Conservation (phyloP, 2,329 filamentous ascomycete genomes). For the Orbilia blumenaviensis region DNA sequence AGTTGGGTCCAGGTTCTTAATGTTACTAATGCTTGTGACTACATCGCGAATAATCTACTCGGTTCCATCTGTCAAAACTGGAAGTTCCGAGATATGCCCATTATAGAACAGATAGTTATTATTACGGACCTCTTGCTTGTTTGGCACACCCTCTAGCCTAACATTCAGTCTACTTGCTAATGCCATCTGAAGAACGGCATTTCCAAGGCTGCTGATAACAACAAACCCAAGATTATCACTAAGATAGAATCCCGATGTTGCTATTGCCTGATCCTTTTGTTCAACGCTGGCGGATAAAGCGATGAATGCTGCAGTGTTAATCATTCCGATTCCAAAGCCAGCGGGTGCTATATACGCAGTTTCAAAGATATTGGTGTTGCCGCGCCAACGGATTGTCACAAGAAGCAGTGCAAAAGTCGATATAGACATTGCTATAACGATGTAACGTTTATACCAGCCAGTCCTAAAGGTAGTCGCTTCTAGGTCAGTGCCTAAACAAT, state of each 20-base stretch:
- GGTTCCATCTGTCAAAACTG: not conserved
- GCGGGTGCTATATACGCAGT: slow-evolving; percentile 67
- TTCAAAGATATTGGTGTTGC: slow-evolving; percentile 63
- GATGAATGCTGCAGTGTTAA: slow-evolving; percentile 41
- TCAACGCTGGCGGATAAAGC: slow-evolving; percentile 42
- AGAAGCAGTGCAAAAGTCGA: slow-evolving; percentile 24
- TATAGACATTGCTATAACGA: slow-evolving; percentile 63
- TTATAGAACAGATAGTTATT: no score
- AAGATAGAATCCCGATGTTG: slow-evolving; percentile 48
- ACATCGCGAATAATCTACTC: slow-evolving; percentile 42
- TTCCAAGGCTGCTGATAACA: slow-evolving; percentile 32
- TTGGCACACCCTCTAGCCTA: slow-evolving; percentile 5
- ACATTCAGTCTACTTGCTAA: slow-evolving; percentile 14
- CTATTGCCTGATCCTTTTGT: slow-evolving; percentile 38
- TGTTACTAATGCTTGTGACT: slow-evolving; percentile 37
- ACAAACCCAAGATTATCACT: slow-evolving; percentile 48
- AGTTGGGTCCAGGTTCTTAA: not conserved
- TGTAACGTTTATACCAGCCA: slow-evolving; percentile 69
- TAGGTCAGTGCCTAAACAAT: no score
- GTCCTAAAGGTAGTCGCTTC: slow-evolving; percentile 63
- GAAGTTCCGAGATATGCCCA: no score
- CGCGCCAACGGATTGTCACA: slow-evolving; percentile 67
- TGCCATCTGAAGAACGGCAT: slow-evolving; percentile 41
- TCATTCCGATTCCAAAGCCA: slow-evolving; percentile 63
- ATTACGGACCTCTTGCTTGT: slow-evolving; percentile 16